Conservation (phyloP, 768 basidiomycete species). For the Xerocomus potaroensis region DNA sequence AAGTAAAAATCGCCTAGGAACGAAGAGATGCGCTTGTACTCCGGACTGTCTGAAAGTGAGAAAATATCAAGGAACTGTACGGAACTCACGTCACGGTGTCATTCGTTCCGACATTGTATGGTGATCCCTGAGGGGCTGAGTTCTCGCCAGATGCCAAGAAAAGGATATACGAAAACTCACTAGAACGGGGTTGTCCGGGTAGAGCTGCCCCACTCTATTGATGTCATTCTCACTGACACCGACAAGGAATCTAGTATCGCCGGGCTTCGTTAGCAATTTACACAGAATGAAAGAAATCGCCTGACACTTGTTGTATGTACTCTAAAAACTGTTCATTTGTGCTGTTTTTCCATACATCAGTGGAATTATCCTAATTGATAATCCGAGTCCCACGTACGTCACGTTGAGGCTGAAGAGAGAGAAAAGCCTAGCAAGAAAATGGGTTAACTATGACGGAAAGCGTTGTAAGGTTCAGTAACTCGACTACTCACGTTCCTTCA, state of each 20-base stretch:
- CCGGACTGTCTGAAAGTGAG: conserved; percentile 23
- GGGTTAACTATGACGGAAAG: too few relatives aligned
- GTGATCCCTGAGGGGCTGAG: not conserved
- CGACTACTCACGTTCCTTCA: conserved; percentile 36
- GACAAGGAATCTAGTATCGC: not conserved
- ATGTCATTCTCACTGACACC: not conserved
- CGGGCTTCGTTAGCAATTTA: not conserved
- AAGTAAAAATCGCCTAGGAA: conserved; percentile 33
- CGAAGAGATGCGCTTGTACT: conserved; percentile 36
- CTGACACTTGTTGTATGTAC: not conserved
- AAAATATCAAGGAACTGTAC: not conserved
- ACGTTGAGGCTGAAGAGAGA: conserved; percentile 15
- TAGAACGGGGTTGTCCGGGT: not conserved
- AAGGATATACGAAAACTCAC: too few relatives aligned
- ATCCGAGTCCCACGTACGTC: not conserved
- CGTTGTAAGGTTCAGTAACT: not conserved
- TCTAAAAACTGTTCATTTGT: not conserved
- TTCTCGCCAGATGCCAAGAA: not conserved
- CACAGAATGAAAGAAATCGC: not conserved
- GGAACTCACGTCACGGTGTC: not conserved
- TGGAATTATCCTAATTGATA: not conserved
- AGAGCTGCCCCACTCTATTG: not conserved
- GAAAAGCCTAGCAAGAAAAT: not conserved
- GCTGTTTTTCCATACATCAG: not conserved
- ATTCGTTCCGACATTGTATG: not conserved